Base-by-base conservation (phyloP, 1,139 yeast species). In the Candida gigantensis region DNA sequence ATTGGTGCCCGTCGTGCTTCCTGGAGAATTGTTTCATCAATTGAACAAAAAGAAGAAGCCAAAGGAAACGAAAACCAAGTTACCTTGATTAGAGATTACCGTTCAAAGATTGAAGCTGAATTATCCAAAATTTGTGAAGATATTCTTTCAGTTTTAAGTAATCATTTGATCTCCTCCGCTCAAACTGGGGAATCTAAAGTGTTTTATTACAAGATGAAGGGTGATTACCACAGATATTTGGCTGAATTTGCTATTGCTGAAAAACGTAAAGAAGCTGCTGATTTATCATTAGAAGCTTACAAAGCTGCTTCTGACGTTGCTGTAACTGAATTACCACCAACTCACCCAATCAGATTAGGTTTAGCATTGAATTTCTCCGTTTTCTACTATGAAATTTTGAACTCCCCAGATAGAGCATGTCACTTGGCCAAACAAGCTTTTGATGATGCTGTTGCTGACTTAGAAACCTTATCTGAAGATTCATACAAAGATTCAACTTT, bases 1-100 rank as follows among this genome's bases (percentile, higher is more conserved):
- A 90, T 92, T 70, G 98, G 98, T 58, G 96, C 97, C 42, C 90
- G 97, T 62, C 90, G 98, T 73, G 97, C 98, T 43, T 88, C 97
- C 30, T 92, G 98, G 98, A 84, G 97, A 80, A 90, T 90, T 63
- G 96, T 90, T 41, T 88, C 96, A 33, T 88, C 97, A 31, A 90
- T 90, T 57, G 97, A 90, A 71, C 97, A 90, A 72, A 90, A 90
- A 74, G 97, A 90, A 72, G 97, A 90, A 71, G 85, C 90, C 55
- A 89, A 90, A 74, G 96, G 95, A 60, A 87, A 89, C 60, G 88
- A 83, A 59, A 68, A 80, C 51, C 97, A 92, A 72, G 96, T 88
- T 49, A 64, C 79, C 47, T 80, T 90, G 64, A 90, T 92, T 66
- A 85, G 94, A 71, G 95, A 86, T 49, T 90, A 92, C 79, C 92